Conservation (phyloP, 257 asterid genomes). For the Penstemon newberryi region DNA sequence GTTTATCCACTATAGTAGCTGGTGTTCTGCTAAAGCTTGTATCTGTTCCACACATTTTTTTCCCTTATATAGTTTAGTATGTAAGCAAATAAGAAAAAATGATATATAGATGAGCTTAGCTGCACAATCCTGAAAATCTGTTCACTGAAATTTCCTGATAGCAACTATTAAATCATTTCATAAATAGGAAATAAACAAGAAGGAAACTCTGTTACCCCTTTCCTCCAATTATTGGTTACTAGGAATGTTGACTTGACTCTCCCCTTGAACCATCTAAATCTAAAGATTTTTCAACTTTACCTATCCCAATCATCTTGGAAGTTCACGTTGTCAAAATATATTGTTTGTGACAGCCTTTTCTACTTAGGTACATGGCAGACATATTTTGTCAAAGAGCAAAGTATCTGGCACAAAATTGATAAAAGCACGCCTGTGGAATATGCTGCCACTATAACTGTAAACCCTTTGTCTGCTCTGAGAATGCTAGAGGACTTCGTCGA, state of each 20-base stretch:
- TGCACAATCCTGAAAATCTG: slow-evolving; percentile 8
- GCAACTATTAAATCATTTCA: slow-evolving; percentile 13
- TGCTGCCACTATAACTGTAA: slow-evolving; percentile 86
- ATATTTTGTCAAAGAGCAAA: slow-evolving; percentile 77
- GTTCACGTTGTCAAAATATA: slow-evolving; percentile 12
- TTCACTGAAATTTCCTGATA: not conserved
- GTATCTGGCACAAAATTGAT: slow-evolving; percentile 76
- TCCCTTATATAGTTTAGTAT: no score
- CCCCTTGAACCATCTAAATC: slow-evolving; percentile 10
- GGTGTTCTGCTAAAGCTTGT: no score
- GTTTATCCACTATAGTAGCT: not conserved
- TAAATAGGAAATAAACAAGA: not conserved
- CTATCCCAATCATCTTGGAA: slow-evolving; percentile 10
- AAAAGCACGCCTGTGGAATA: slow-evolving; percentile 77
- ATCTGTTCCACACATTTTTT: no score
- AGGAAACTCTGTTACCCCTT: not conserved
- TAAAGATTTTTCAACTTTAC: not conserved
- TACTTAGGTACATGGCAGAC: slow-evolving; percentile 96
- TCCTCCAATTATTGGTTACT: not conserved
- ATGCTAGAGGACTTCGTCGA: slow-evolving; percentile 91
- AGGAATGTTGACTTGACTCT: slow-evolving; percentile 18
- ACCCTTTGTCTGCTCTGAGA: slow-evolving; percentile 88
- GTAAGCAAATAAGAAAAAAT: not conserved
- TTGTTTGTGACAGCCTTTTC: slow-evolving; percentile 37
- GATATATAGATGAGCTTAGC: slow-evolving; percentile 7